phyloP scores from a whole-genome alignment of 2,329 filamentous ascomycete species.

The Monosporascus sp. region DNA sequence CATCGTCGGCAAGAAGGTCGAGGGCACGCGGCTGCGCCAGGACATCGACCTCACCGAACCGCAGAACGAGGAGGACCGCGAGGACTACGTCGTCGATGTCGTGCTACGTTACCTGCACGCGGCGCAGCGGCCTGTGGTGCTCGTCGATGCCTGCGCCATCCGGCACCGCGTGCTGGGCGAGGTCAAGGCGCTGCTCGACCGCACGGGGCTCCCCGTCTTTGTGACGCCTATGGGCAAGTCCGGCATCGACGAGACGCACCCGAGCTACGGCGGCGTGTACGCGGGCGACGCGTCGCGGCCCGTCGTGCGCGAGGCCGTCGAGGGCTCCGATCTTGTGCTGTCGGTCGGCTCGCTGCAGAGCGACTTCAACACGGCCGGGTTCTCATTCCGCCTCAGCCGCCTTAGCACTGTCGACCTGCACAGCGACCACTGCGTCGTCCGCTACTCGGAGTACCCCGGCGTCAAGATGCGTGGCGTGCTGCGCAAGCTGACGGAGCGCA shows the following conservation, averaged over 20 bases:
- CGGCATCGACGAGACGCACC: conserved; percentile 68
- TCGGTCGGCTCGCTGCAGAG: conserved; percentile 61
- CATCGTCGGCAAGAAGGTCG: conserved; percentile 69
- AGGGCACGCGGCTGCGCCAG: conserved; percentile 64
- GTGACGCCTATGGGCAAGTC: conserved; percentile 90
- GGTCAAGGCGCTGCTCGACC: conserved; percentile 65
- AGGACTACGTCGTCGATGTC: conserved; percentile 78
- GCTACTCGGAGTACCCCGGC: conserved; percentile 73
- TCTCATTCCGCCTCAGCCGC: conserved; percentile 72
- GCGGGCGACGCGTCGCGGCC: conserved; percentile 70
- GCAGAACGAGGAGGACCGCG: conserved; percentile 62
- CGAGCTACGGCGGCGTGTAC: conserved; percentile 80
- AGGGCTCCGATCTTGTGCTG: conserved; percentile 65
- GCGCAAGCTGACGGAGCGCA: conserved; percentile 57
- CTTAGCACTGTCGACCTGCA: conserved; percentile 79
- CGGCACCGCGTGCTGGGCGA: conserved; percentile 69
- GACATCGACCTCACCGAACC: conserved; percentile 63
- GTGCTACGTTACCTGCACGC: conserved; percentile 67
- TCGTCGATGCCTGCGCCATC: conserved; percentile 79
- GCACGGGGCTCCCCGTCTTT: conserved; percentile 72
- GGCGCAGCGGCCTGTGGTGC: conserved; percentile 69
- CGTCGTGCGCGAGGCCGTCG: conserved; percentile 57
- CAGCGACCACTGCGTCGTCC: conserved; percentile 64
- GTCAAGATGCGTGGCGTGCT: conserved; percentile 76
- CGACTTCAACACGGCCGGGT: conserved; percentile 79